Conservation (phyloP, 2,329 filamentous ascomycete species). For the Gyromitra esculenta region DNA sequence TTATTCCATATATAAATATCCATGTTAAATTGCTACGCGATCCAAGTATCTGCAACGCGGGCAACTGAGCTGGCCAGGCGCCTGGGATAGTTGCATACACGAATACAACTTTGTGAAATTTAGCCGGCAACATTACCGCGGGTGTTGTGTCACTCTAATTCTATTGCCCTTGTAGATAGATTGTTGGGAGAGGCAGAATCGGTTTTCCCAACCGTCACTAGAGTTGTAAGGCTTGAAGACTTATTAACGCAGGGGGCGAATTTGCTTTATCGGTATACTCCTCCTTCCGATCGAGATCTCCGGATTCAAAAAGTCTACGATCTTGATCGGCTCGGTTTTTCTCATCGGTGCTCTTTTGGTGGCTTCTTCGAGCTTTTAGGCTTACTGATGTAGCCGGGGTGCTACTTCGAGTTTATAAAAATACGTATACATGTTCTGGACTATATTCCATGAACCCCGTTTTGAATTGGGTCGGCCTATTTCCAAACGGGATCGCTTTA, state of each 20-base stretch:
- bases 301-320: not conserved
- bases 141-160: slow-evolving; percentile 1
- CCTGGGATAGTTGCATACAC: not conserved
- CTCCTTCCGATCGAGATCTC: not conserved
- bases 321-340: not conserved
- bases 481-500: no score
- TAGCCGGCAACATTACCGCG: not conserved
- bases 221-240: not conserved
- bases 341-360: not conserved
- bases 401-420: not conserved
- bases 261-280: not conserved
- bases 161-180: not conserved
- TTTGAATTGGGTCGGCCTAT: no score
- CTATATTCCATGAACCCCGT: no score
- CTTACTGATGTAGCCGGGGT: not conserved
- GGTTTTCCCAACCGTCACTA: not conserved
- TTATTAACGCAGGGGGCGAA: not conserved
- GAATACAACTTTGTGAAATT: not conserved
- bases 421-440: no score
- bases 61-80: not conserved
- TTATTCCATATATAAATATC: slow-evolving; percentile 3
- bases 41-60: not conserved
- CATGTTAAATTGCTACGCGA: not conserved
- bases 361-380: not conserved
- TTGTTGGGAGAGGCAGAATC: not conserved